phyloP scores from a whole-genome alignment of 345 rosid genomes.

The Xanthoceras sorbifolium region DNA sequence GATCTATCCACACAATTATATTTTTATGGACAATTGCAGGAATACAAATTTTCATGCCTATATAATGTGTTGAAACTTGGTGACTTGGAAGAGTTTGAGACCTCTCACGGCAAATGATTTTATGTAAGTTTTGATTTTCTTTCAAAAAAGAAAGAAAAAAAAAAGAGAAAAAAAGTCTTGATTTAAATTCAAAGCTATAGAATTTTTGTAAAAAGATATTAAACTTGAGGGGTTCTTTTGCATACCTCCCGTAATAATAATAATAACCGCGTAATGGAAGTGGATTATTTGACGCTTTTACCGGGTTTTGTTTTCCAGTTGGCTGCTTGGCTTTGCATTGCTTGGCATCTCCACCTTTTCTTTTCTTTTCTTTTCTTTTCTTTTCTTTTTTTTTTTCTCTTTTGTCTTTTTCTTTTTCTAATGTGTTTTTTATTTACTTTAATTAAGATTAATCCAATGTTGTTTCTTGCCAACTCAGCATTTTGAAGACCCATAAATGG shows the following conservation, averaged over 20 bases:
- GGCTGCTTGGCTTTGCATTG: neutral
- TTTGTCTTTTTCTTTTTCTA: no score
- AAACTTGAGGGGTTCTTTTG: neutral
- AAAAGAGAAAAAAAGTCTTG: no score
- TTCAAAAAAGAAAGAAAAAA: no score
- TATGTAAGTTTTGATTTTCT: no score
- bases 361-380: slow-evolving; percentile 1
- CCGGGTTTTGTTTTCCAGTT: slow-evolving; percentile 7
- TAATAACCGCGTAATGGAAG: neutral
- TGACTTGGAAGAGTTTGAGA: no score
- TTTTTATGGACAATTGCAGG: no score
- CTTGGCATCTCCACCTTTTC: neutral
- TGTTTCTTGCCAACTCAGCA: slow-evolving; percentile 16
- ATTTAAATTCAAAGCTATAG: no score
- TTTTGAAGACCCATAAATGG: neutral
- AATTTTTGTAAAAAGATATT: no score
- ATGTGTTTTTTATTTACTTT: slow-evolving; percentile 4
- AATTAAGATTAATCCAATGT: slow-evolving; percentile 9
- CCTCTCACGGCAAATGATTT: no score
- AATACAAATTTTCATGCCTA: no score
- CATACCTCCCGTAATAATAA: neutral
- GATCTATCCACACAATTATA: no score
- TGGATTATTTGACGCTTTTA: slow-evolving; percentile 18
- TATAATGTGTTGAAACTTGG: no score
- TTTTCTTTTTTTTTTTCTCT: neutral